Conservation (phyloP, 2,329 filamentous ascomycete genomes). For the Clonostachys chloroleuca region DNA sequence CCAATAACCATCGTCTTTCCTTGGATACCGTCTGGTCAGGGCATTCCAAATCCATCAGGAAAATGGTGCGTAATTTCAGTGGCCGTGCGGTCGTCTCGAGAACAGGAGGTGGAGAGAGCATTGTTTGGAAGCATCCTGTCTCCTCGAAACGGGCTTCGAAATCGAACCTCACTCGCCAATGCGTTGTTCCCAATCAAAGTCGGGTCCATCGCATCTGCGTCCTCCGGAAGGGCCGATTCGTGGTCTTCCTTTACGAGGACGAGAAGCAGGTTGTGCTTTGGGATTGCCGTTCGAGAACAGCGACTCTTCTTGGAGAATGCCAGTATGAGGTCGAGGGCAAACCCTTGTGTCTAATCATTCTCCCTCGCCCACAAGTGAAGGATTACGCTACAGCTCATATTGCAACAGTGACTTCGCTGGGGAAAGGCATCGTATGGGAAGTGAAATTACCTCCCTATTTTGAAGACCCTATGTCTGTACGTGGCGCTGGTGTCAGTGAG, state of each 20-base stretch:
- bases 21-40: conserved; percentile 74
- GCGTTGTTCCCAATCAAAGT: conserved; percentile 60
- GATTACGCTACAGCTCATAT: conserved; percentile 61
- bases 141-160: conserved; percentile 31
- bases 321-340: conserved; percentile 61
- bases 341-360: conserved; percentile 72
- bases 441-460: conserved; percentile 53
- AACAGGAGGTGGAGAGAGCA: conserved; percentile 72
- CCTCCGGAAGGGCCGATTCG: conserved; percentile 70
- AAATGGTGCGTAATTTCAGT: conserved; percentile 81
- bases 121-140: conserved; percentile 70
- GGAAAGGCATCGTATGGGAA: conserved; percentile 80
- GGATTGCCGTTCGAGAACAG: conserved; percentile 64
- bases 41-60: conserved; percentile 75
- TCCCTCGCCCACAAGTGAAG: conserved; percentile 59
- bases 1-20: conserved; percentile 54
- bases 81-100: conserved; percentile 78
- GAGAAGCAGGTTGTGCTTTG: conserved; percentile 67
- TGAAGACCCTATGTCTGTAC: conserved; percentile 13
- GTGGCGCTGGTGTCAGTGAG: conserved; percentile 42
- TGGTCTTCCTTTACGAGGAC: conserved; percentile 70
- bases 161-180: conserved; percentile 56
- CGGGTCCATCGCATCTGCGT: conserved; percentile 80
- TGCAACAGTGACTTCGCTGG: conserved; percentile 76
- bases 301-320: conserved; percentile 44